Evolutionary conservation across 2,329 filamentous ascomycete genomes (phyloP).

Genomic region (Colletotrichum orchidophilum): DNA sequence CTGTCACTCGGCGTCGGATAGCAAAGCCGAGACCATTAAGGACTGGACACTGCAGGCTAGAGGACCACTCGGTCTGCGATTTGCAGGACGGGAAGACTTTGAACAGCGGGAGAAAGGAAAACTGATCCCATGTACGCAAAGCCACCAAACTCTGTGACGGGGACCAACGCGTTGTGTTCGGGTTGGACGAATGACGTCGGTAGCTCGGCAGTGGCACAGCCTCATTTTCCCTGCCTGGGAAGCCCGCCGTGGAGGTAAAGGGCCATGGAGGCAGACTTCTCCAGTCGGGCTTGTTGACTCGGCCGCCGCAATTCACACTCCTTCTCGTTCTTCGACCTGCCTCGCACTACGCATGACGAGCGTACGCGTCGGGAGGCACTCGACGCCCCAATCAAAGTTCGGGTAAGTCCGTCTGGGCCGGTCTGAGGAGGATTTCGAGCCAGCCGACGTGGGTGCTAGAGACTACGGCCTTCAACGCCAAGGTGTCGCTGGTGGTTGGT

Average conservation of each 20-base stretch:
- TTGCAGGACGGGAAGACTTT: neutral
- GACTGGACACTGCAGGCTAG: neutral
- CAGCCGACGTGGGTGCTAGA: neutral
- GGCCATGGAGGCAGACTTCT: neutral
- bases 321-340: neutral
- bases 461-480: neutral
- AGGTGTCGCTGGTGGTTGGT: neutral
- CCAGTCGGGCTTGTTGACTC: neutral
- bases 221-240: constrained; percentile 4
- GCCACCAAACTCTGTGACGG: constrained; percentile 1
- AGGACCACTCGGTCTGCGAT: neutral
- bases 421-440: neutral
- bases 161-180: neutral
- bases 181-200: constrained; percentile 34
- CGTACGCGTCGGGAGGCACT: constrained; percentile 25
- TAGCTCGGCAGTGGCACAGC: constrained; percentile 24
- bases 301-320: neutral
- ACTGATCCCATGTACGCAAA: constrained; percentile 21
- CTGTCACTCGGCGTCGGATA: constrained; percentile 24
- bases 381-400: constrained; percentile 17
- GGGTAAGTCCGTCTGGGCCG: neutral
- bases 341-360: constrained; percentile 23
- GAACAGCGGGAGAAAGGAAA: constrained; percentile 1
- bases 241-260: neutral
- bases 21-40: constrained; percentile 14